Conservation (phyloP, 2,329 filamentous ascomycete genomes). For the Curvularia sp. region DNA sequence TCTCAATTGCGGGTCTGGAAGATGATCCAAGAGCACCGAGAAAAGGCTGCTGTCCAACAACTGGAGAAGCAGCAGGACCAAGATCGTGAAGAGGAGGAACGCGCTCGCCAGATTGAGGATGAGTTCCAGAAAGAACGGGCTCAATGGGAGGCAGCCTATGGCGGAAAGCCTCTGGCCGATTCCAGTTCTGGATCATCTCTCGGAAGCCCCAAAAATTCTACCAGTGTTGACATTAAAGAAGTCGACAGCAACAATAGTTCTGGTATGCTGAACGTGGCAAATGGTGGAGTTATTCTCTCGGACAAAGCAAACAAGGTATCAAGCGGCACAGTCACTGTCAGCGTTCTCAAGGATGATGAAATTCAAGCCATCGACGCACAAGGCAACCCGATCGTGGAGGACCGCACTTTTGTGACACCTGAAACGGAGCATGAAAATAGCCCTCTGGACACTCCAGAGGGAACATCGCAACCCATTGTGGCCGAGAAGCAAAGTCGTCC, state of each 20-base stretch:
- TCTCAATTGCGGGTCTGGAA: conserved; percentile 89
- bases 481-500: conserved; percentile 29
- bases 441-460: conserved; percentile 14
- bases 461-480: conserved; percentile 5
- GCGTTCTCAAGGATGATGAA: conserved; percentile 60
- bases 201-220: conserved; percentile 43
- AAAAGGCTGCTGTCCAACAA: conserved; percentile 55
- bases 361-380: conserved; percentile 44
- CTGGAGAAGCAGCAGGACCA: conserved; percentile 64
- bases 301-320: conserved; percentile 40
- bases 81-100: conserved; percentile 71
- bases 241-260: conserved; percentile 57
- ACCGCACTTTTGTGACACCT: conserved; percentile 2
- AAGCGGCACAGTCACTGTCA: conserved; percentile 60
- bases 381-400: conserved; percentile 34
- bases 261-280: conserved; percentile 61
- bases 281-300: conserved; percentile 52
- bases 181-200: conserved; percentile 59
- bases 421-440: conserved; percentile 6
- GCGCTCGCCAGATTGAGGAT: conserved; percentile 71
- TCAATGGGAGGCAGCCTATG: conserved; percentile 81
- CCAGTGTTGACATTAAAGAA: conserved; percentile 45
- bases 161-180: conserved; percentile 61
- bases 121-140: conserved; percentile 66
- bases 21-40: conserved; percentile 66